phyloP scores from a whole-genome alignment of 1,284 basidiomycete species.

The Malassezia globosa region DNA sequence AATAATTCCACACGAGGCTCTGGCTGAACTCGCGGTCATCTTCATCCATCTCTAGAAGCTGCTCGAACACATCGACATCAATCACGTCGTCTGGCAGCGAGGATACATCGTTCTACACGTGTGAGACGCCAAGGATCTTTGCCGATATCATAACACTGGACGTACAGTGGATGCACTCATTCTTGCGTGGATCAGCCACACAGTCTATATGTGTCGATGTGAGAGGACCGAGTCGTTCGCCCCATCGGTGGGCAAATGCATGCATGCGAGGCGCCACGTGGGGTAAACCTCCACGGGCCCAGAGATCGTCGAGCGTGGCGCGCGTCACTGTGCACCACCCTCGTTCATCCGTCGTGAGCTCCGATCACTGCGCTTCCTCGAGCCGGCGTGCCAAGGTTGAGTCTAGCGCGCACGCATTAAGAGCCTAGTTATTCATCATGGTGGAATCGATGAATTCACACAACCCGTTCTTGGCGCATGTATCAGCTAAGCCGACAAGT shows the following conservation, averaged over 20 bases:
- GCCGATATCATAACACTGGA: neutral
- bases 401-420: no score
- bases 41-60: slow-evolving; percentile 83
- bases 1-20: slow-evolving; percentile 68
- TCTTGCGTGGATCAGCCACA: neutral
- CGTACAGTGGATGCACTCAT: slow-evolving; percentile 8
- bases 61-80: slow-evolving; percentile 67
- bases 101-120: neutral
- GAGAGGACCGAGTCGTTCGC: no score
- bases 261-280: no score
- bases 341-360: no score
- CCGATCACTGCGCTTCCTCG: no score
- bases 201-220: no score
- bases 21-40: slow-evolving; percentile 62
- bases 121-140: no score
- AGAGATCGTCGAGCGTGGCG: no score
- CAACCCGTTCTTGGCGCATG: neutral
- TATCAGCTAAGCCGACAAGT: neutral
- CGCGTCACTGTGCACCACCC: no score
- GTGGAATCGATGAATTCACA: neutral
- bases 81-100: slow-evolving; percentile 49
- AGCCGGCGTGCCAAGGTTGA: no score
- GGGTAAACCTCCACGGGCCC: no score
- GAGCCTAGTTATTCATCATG: neutral
- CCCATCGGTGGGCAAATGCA: neutral